Evolutionary conservation across 768 basidiomycete species (phyloP), one percentile per base, ranked within the genome.

Genomic region (Rubroboletus pulcherrimus): DNA sequence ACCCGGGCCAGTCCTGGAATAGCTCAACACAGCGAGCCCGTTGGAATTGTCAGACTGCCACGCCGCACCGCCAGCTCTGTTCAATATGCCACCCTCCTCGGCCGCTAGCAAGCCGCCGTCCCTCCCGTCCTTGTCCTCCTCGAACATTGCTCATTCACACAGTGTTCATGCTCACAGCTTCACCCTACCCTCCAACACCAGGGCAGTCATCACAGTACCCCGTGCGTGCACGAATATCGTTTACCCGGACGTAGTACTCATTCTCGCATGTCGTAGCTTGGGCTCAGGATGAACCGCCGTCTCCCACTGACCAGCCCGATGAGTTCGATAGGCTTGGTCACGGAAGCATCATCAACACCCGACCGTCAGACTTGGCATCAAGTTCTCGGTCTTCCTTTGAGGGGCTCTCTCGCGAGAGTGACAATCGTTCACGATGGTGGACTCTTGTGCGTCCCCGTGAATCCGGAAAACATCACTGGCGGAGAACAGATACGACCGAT

Each of bases 271-370:
- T 34, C 46, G 12, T 51, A 93, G 90, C 91, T 47, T 93, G 90
- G 90, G 91, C 90, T 5, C 78, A 81, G 61, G 86, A 92, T 66
- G 91, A 93, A 65, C 89, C 89, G 5, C 87, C 88, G 5, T 90
- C 89, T 0, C 87, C 89, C 1, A 80, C 74, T 4, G 78, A 78
- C 42, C 62, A 69, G 33, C 66, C 66, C 41, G 78, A 83, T 46
- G 77, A 75, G 31, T 60, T 64, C 6, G 65, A 59, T 35, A 63
- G 62, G 56, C 64, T 66, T 70, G 60, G 59, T 46, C 61, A 66
- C 21, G 62, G 66, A 54, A 72, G 68, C 42, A 63, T 66, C 37
- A 62, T 72, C 52, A 76, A 78, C 34, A 66, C 75, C 38, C 77
- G 77, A 14, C 75, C 78, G 15, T 80, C 79, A 35, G 85, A 84